Evolutionary conservation across 768 basidiomycete genomes (phyloP), one percentile per base, ranked within the genome.

Genomic region (Artomyces pyxidatus): DNA sequence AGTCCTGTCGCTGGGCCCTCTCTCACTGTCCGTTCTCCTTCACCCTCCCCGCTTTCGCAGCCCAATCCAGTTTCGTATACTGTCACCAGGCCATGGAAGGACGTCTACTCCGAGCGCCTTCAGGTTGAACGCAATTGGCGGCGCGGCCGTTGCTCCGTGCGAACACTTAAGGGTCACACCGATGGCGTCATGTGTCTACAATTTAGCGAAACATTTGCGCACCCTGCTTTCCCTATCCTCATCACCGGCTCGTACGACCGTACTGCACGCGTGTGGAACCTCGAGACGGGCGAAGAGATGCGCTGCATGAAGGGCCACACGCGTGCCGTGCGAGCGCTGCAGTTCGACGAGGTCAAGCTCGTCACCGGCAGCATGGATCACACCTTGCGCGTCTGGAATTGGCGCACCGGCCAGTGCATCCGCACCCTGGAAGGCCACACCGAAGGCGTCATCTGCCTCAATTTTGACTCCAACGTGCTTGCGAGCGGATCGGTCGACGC

Each of bases 211-310:
- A 82, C 81, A 5, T 72, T 95, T 9, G 70, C 77, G 1, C 84
- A 91, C 63, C 87, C 90, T 7, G 72, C 81, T 7, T 96, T 93
- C 60, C 93, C 95, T 6, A 81, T 99, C 53, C 83, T 99, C 47
- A 93, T 99, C 72, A 95, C 96, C 2, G 96, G 96, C 23, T 96
- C 93, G 2, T 98, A 96, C 66, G 96, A 99, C 61, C 83, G 88
- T 58, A 96, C 92, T 3, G 82, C 84, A 4, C 81, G 94, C 17
- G 83, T 99, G 5, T 99, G 96, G 96, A 96, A 98, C 62, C 76
- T 98, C 45, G 94, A 97, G 66, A 89, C 86, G 0, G 95, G 93
- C 17, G 71, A 76, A 43, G 84, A 88, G 62, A 72, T 97, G 26
- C 85, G 82, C 46, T 84, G 84, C 59, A 75, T 99, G 42, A 79